Evolutionary conservation across 164 flowering plant genomes (phyloP), one percentile per base, ranked within the genome.

Genomic region (Macadamia integrifolia): DNA sequence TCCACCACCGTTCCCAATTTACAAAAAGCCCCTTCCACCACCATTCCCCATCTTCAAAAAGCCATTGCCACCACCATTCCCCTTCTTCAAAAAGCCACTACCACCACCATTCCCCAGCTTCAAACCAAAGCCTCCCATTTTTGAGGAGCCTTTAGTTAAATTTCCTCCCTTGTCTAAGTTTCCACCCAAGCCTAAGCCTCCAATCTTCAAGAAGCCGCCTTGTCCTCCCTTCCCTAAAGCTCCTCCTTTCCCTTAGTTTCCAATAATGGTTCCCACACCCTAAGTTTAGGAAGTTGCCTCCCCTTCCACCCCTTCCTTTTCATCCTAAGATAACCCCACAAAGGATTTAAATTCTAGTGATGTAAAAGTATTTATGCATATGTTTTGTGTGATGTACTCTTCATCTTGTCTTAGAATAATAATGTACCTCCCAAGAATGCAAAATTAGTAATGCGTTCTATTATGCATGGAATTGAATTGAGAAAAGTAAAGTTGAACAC

Each of bases 91-190:
- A 58, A 67, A 29, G 66, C 79, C 40, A 65, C 69, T 8, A 31
- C 75, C 71, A 0, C 76, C 81, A 3, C 76, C 74, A 7, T 29
- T 67, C 15, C 81, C 82, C 9, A 15, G 72, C 1, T 70, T 69
- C 74, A 71, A 77, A 52, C 23, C 23, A 68, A 72, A 46, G 70
- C 71, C 1, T 31, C 80, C 83, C 1, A 60, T 74, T 11, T 61
- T 55, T 66, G 64, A 80, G 70, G 7, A 46, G 50, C 72, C 76
- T 23, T 23, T 23, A 23, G 23, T 23, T 23, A 23, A 23, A 23
- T 44, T 42, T 23, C 80, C 80, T 1, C 73, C 74, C 8, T 0
- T 64, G 32, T 74, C 74, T 9, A 70, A 71, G 12, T 60, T 69
- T 17, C 79, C 78, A 0, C 72, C 67, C 0, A 1, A 35, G 40